phyloP scores from a whole-genome alignment of 73 alveolate species.

The Tetrahymena borealis region DNA sequence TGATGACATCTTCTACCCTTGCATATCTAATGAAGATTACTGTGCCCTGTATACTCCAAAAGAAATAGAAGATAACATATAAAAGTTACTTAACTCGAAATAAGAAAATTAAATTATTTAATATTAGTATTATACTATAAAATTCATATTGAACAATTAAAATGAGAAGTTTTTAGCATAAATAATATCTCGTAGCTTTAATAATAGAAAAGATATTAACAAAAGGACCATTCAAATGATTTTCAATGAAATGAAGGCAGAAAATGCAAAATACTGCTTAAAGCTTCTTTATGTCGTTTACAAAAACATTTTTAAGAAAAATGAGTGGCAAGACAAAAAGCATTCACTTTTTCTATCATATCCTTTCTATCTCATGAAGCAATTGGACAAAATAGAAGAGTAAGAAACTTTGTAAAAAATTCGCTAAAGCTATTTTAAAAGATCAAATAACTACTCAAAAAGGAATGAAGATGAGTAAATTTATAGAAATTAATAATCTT shows the following conservation, averaged over 20 bases:
- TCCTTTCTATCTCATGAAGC: background rate
- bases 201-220: background rate
- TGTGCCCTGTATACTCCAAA: background rate
- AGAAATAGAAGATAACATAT: background rate
- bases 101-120: background rate
- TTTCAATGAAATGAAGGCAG: background rate
- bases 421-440: background rate
- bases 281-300: background rate
- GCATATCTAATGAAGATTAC: background rate
- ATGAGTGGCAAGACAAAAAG: background rate
- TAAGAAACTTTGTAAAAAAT: background rate
- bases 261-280: background rate
- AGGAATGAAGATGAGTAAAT: background rate
- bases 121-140: background rate
- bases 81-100: background rate
- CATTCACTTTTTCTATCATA: background rate
- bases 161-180: background rate
- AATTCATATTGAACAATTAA: background rate
- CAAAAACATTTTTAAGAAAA: background rate
- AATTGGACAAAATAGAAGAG: background rate
- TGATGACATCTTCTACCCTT: background rate
- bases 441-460: background rate
- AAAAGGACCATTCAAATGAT: background rate
- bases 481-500: background rate
- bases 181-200: background rate